A percentile compares a stretch with the other conserved stretches of the same genome.
Evolutionary conservation across 2,329 filamentous ascomycete species (phyloP).

Genomic region (Verticillium longisporum): DNA sequence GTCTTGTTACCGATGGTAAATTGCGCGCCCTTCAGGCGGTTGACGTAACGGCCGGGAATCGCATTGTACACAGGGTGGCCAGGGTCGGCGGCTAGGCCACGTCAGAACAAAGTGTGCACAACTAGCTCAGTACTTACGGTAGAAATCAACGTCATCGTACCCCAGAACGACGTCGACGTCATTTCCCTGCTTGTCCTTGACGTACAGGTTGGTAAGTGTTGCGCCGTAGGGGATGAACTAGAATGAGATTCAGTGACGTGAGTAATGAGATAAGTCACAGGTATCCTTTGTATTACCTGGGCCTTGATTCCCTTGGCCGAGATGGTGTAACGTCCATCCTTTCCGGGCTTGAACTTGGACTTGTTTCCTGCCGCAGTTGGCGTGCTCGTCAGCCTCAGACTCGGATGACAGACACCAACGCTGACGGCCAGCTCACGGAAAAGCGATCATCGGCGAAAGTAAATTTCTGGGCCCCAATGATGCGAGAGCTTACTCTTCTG

Average conservation of each 20-base stretch:
- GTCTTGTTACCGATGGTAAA: conserved; percentile 46
- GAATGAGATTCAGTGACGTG: conserved; percentile 16
- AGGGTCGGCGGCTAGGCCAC: conserved; percentile 28
- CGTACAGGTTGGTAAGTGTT: conserved; percentile 54
- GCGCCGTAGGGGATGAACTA: conserved; percentile 54
- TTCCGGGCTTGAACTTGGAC: conserved; percentile 14
- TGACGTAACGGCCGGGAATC: conserved; percentile 57
- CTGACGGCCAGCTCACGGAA: not conserved
- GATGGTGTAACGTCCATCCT: conserved; percentile 27
- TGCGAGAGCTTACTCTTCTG: not conserved
- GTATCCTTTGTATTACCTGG: conserved; percentile 31
- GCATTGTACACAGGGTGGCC: conserved; percentile 55
- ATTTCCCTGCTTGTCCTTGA: conserved; percentile 54
- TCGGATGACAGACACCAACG: not conserved
- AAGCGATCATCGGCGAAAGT: too few species aligned
- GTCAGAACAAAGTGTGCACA: not conserved
- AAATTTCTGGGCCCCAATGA: too few species aligned
- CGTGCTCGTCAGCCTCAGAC: not conserved
- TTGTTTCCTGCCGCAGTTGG: not conserved
- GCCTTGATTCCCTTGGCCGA: conserved; percentile 25
- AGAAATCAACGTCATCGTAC: conserved; percentile 54
- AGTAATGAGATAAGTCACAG: not conserved
- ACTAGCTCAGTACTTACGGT: conserved; percentile 27
- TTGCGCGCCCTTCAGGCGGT: conserved; percentile 53
- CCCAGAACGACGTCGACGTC: conserved; percentile 58